A percentile compares a stretch with the other conserved stretches of the same genome.
Conservation (phyloP, 2,329 filamentous ascomycete genomes). For the Fusarium sp. region DNA sequence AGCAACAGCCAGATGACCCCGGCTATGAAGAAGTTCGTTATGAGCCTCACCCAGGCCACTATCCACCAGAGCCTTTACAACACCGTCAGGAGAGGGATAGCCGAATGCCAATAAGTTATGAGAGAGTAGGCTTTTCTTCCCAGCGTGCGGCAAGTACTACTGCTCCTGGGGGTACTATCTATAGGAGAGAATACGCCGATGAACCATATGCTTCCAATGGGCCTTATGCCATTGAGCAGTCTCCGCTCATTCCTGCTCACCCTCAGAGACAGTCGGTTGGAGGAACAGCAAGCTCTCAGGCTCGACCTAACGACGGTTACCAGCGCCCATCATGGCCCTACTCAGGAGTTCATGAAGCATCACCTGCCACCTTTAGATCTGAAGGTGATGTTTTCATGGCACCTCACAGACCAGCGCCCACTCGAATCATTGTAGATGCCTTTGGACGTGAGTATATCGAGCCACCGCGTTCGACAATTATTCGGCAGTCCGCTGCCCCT, state of each 20-base stretch:
- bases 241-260: conserved; percentile 54
- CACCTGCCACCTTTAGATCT: conserved; percentile 63
- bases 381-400: conserved; percentile 65
- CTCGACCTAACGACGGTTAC: conserved; percentile 57
- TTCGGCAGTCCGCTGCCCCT: conserved; percentile 66
- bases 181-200: conserved; percentile 52
- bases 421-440: conserved; percentile 83
- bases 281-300: conserved; percentile 53
- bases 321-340: conserved; percentile 59
- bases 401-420: conserved; percentile 64
- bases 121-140: conserved; percentile 40
- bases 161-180: conserved; percentile 48
- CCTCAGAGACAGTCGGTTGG: conserved; percentile 46
- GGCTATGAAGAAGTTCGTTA: conserved; percentile 57
- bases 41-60: conserved; percentile 54
- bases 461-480: conserved; percentile 59
- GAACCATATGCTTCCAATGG: conserved; percentile 49
- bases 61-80: conserved; percentile 53
- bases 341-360: conserved; percentile 57
- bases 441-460: conserved; percentile 84
- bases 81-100: conserved; percentile 49
- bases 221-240: conserved; percentile 52
- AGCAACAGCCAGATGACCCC: conserved; percentile 54
- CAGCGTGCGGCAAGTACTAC: conserved; percentile 45
- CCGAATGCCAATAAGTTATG: conserved; percentile 54